These are phyloP conservation scores for Coniferiporia weirii DNA, from an alignment of 1,284 basidiomycete genomes.

Conservation along the genomic window DNA sequence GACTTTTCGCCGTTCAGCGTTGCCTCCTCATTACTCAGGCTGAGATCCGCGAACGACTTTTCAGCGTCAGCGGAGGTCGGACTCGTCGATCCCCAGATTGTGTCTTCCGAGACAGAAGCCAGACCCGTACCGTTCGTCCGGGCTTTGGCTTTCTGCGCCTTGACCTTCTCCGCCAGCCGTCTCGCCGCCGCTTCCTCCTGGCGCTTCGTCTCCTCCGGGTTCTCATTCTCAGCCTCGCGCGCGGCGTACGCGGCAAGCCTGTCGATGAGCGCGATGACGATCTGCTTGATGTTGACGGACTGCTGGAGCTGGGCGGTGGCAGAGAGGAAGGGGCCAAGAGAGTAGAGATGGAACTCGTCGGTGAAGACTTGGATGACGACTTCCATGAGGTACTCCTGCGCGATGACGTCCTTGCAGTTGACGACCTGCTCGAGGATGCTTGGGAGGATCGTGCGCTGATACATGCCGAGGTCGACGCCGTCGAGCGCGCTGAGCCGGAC, in stretches of 20 bases:
- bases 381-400: constrained; percentile 97
- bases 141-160: constrained; percentile 57
- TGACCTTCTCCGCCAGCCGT: constrained; percentile 81
- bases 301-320: no score
- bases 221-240: constrained; percentile 87
- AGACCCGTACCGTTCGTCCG: constrained; percentile 43
- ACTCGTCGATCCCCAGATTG: constrained; percentile 18
- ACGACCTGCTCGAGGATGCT: constrained; percentile 93
- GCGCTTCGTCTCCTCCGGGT: no score
- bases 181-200: constrained; percentile 89
- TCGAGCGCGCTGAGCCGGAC: constrained; percentile 90
- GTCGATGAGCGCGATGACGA: constrained; percentile 94
- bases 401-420: constrained; percentile 94
- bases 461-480: constrained; percentile 90
- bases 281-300: no score
- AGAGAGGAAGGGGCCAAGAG: no score
- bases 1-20: constrained; percentile 30
- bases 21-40: constrained; percentile 23
- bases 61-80: constrained; percentile 28
- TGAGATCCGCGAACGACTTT: constrained; percentile 25
- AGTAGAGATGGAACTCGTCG: no score
- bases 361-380: constrained; percentile 98
- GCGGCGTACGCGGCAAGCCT: constrained; percentile 92
- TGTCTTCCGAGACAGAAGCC: constrained; percentile 17
- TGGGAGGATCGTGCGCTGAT: constrained; percentile 78